Conservation (phyloP, 1,139 yeast genomes). For the Suhomyces wounanorum region DNA sequence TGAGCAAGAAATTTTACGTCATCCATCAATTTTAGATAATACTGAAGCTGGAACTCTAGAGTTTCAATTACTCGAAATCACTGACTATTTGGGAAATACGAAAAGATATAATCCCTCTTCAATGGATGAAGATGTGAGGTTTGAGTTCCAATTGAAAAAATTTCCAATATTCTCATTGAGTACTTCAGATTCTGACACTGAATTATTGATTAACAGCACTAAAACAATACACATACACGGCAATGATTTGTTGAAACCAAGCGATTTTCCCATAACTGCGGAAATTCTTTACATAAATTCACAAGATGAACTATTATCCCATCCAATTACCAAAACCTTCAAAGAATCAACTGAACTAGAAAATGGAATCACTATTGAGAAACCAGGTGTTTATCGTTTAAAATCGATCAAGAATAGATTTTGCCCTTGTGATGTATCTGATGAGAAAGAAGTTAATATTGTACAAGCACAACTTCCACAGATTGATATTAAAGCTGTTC, state of each 20-base stretch:
- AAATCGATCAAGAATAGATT: conserved; percentile 53
- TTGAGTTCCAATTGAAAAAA: conserved; percentile 62
- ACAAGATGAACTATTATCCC: conserved; percentile 27
- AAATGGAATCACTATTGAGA: conserved; percentile 42
- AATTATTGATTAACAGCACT: conserved; percentile 43
- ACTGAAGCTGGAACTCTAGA: conserved; percentile 59
- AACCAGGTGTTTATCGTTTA: conserved; percentile 67
- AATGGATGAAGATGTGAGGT: conserved; percentile 48
- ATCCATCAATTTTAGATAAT: conserved; percentile 24
- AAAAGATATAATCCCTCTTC: conserved; percentile 55
- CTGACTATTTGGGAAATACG: conserved; percentile 75
- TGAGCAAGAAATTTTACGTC: conserved; percentile 37
- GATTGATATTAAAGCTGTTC: conserved; percentile 53
- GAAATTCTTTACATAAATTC: conserved; percentile 33
- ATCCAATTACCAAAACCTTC: conserved; percentile 39
- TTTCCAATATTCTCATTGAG: conserved; percentile 51
- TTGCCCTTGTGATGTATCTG: conserved; percentile 64
- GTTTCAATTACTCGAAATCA: conserved; percentile 65
- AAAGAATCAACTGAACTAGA: conserved; percentile 30
- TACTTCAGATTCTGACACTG: conserved; percentile 43
- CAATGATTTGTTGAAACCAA: conserved; percentile 22
- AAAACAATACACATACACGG: conserved; percentile 34
- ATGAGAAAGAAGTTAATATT: conserved; percentile 24
- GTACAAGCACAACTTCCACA: conserved; percentile 46
- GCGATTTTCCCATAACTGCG: conserved; percentile 53